A percentile compares a stretch with the other conserved stretches of the same genome.
These are phyloP conservation scores for Pseudopediastrum boryanum DNA, from an alignment of 139 green algal genomes.

Conservation along the genomic window DNA sequence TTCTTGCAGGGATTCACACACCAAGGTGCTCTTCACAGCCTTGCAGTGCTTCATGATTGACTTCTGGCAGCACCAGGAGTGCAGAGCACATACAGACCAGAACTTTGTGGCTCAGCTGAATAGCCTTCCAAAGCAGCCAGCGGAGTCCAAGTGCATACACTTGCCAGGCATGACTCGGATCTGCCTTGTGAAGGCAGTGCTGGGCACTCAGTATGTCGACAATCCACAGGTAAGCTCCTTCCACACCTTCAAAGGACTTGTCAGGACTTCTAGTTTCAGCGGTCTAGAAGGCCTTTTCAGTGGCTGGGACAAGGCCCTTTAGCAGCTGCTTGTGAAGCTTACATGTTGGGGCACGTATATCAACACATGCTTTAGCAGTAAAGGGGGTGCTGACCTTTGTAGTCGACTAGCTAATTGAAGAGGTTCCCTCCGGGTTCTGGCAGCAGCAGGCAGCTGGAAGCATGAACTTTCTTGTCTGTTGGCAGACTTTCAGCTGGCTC, in stretches of 20 bases:
- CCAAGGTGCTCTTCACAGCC: neutral
- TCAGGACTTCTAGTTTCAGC: neutral
- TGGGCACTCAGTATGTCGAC: constrained; percentile 11
- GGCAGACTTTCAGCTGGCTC: no score
- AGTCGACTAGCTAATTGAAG: no score
- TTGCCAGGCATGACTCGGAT: neutral
- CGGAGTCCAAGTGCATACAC: constrained; percentile 11
- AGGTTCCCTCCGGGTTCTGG: no score
- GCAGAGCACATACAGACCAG: neutral
- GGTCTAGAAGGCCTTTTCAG: neutral
- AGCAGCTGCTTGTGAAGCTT: neutral
- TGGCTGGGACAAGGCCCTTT: neutral
- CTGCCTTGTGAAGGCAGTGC: constrained; percentile 11
- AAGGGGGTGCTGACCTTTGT: no score
- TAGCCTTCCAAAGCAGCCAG: neutral
- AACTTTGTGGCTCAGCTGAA: neutral
- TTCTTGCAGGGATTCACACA: constrained; percentile 9
- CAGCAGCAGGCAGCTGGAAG: no score
- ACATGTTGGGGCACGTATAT: neutral
- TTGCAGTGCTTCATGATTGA: constrained; percentile 29
- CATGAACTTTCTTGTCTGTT: no score
- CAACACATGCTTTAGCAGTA: neutral
- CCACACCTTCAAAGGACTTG: neutral
- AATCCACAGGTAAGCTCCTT: neutral
- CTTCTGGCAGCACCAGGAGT: constrained; percentile 15